phyloP scores from a whole-genome alignment of 208 protist species.

The Phytomonas serpens region DNA sequence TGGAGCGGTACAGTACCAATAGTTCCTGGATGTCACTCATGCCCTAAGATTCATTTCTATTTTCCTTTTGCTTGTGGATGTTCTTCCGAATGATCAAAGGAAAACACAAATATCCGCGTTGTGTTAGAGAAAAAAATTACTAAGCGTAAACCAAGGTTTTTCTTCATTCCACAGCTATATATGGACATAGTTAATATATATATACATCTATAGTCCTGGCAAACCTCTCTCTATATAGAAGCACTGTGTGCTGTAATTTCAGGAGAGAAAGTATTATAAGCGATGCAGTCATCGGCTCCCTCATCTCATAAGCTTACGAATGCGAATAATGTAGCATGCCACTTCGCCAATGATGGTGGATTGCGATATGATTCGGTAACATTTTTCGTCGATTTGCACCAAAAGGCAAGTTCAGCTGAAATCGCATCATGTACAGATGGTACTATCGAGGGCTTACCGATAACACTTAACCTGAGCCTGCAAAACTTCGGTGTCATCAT shows the following conservation, averaged over 20 bases:
- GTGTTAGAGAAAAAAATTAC: neutral
- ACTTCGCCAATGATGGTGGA: neutral
- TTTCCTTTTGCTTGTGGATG: neutral
- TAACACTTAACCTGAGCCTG: neutral
- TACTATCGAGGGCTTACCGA: neutral
- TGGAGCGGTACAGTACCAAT: neutral
- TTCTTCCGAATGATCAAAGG: neutral
- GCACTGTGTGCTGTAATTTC: neutral
- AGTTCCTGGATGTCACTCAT: neutral
- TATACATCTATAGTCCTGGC: neutral
- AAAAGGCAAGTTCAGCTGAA: neutral
- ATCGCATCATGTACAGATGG: neutral
- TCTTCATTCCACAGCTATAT: neutral
- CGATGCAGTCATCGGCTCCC: neutral
- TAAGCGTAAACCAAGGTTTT: neutral
- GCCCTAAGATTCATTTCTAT: neutral
- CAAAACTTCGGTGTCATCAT: neutral
- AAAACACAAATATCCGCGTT: neutral
- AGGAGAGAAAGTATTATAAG: neutral
- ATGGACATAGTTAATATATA: conserved; percentile 7
- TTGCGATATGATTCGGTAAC: neutral
- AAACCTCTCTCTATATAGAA: neutral
- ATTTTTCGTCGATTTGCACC: neutral
- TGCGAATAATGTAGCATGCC: conserved; percentile 1
- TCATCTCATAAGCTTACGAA: neutral